Base-by-base conservation (phyloP, 1,284 basidiomycete genomes). In the Xerocomus nothofagi region DNA sequence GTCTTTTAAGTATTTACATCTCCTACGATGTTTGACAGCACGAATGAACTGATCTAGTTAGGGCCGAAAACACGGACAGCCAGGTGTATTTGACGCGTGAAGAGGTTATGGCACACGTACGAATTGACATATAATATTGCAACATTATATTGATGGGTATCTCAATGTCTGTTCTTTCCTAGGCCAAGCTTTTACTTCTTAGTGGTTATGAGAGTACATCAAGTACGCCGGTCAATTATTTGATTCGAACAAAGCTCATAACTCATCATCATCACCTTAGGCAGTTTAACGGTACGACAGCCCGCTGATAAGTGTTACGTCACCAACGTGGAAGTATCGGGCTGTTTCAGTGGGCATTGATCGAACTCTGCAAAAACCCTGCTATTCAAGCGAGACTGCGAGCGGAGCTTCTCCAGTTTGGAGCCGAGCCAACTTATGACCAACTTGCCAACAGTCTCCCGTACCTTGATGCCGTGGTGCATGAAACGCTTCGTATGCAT, bases 131-230 rank as follows among this genome's bases (percentile, higher is more conserved):
- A n/a, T n/a, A n/a, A 20, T 11, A 1, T 23, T 10, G n/a, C n/a
- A n/a, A 20, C 10, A 0, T 23, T 12, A 1, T 3, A 1, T 48
- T 0, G 4, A 39, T 14, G 12, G 3, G 30, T 20, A 6, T 38
- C 1, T 20, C 9, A 23, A 30, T 34, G 14, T 36, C 4, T 3
- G 4, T 14, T n/a, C n/a, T 41, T 17, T 17, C 7, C 4, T 23
- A 69, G 66, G 56, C 56, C 17, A 67, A 60, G 33, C 49, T 59
- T n/a, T 34, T 69, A 4, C 55, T 68, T 29, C 21, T 67, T 40
- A 66, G 64, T 15, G 65, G 67, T 3, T 69, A 60, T 29, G 66
- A 67, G 41, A 62, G 63, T 1, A 63, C 62, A 0, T 65, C 65
- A 1, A 54, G 65, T 68, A 46, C 48, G 65, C 27, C 2, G 0